These are phyloP conservation scores for Dendrobium catenatum DNA, from an alignment of 106 monocot genomes.

Conservation along the genomic window DNA sequence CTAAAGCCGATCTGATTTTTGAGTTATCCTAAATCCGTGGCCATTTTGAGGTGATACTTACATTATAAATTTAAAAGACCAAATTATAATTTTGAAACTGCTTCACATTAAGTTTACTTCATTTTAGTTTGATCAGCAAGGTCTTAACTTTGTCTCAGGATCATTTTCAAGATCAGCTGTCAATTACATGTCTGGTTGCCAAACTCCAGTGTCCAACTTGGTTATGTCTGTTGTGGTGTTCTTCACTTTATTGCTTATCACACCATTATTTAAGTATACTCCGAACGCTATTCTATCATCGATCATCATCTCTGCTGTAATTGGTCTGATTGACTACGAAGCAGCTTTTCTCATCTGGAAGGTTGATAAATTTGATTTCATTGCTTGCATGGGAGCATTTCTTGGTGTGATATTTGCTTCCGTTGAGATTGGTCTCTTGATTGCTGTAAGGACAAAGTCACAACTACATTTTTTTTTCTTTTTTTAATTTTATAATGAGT, in stretches of 20 bases:
- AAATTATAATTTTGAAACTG: no score
- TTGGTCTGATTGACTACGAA: constrained; percentile 58
- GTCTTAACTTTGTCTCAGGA: constrained; percentile 32
- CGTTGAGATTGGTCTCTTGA: constrained; percentile 79
- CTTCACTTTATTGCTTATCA: constrained; percentile 65
- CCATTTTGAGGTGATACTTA: no score
- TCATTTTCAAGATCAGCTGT: constrained; percentile 92
- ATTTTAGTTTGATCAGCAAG: not conserved
- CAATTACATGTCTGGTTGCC: constrained; percentile 85
- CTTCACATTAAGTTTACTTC: not conserved
- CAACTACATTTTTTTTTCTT: not conserved
- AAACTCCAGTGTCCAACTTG: constrained; percentile 70
- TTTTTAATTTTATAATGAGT: not conserved
- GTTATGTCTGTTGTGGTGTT: constrained; percentile 71
- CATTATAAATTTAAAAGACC: no score
- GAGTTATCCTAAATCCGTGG: no score
- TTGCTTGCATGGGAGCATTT: constrained; percentile 89
- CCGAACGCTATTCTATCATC: constrained; percentile 76
- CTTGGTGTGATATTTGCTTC: constrained; percentile 72
- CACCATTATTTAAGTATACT: constrained; percentile 83
- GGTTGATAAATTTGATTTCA: constrained; percentile 79
- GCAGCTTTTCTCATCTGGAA: constrained; percentile 78
- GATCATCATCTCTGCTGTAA: constrained; percentile 79
- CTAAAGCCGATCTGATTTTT: no score
- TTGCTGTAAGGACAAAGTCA: constrained; percentile 50